Evolutionary conservation across 768 basidiomycete species (phyloP).

Genomic region (Boletus tylopilopsis): DNA sequence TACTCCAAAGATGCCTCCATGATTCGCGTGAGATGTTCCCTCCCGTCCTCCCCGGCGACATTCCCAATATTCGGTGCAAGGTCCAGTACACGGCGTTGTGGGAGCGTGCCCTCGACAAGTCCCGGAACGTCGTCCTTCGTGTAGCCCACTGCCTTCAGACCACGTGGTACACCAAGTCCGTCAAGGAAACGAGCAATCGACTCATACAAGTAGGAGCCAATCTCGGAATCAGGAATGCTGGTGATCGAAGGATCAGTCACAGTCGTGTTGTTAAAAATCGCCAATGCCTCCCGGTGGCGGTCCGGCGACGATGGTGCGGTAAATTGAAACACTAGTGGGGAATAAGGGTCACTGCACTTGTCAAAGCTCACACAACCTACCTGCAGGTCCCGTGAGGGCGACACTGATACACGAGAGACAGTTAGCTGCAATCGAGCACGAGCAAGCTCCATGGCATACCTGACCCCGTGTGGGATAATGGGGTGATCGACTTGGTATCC

Average conservation of each 20-base stretch:
- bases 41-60: conserved; percentile 77
- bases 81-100: conserved; percentile 89
- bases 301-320: conserved; percentile 92
- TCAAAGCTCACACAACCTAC: conserved; percentile 32
- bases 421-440: background rate
- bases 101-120: conserved; percentile 89
- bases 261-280: conserved; percentile 71
- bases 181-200: conserved; percentile 88
- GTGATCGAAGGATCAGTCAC: conserved; percentile 66
- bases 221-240: conserved; percentile 71
- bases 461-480: conserved; percentile 92
- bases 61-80: conserved; percentile 89
- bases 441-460: conserved; percentile 33
- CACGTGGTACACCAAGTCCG: conserved; percentile 78
- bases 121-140: conserved; percentile 57
- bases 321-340: conserved; percentile 76
- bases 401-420: conserved; percentile 45
- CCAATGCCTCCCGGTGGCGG: conserved; percentile 84
- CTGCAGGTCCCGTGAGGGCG: conserved; percentile 85
- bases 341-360: background rate
- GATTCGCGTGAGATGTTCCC: conserved; percentile 76
- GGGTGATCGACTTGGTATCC: conserved; percentile 84
- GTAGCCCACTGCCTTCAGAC: conserved; percentile 80
- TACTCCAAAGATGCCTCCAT: conserved; percentile 79
- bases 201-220: conserved; percentile 79